phyloP scores from a whole-genome alignment of 2,329 filamentous ascomycete genomes.

The Mycocentrospora acerina region DNA sequence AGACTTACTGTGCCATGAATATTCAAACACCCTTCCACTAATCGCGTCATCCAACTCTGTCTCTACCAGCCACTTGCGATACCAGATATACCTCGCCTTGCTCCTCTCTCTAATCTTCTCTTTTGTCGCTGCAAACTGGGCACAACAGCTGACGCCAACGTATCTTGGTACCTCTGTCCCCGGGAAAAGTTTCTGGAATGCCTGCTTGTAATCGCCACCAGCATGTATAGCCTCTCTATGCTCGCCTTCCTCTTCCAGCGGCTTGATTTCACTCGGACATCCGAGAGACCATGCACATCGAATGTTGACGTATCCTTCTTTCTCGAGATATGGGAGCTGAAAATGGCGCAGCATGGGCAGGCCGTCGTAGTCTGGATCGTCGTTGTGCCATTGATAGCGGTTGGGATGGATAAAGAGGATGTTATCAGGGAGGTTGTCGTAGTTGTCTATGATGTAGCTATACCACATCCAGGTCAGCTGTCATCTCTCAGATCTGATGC shows the following conservation, averaged over 20 bases:
- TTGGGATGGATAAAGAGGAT: conserved; percentile 46
- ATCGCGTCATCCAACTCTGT: conserved; percentile 52
- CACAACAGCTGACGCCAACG: conserved; percentile 56
- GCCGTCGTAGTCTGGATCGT: conserved; percentile 55
- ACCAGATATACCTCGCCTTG: conserved; percentile 51
- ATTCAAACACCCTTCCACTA: conserved; percentile 58
- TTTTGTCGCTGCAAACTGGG: conserved; percentile 56
- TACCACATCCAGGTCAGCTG: conserved; percentile 4
- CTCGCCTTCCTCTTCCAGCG: conserved; percentile 44
- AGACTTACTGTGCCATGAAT: conserved; percentile 60
- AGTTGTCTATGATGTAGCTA: conserved; percentile 47
- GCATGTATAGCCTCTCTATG: conserved; percentile 49
- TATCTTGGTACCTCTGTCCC: conserved; percentile 42
- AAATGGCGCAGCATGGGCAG: conserved; percentile 52
- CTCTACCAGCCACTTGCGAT: conserved; percentile 51
- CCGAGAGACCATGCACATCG: conserved; percentile 56
- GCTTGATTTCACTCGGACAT: conserved; percentile 54
- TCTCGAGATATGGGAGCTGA: conserved; percentile 50
- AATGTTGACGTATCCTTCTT: conserved; percentile 56
- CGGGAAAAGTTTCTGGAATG: conserved; percentile 54
- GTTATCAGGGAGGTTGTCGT: conserved; percentile 44
- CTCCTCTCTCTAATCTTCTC: conserved; percentile 50
- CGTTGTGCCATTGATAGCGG: conserved; percentile 54
- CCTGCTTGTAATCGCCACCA: conserved; percentile 51
- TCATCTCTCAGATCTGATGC: neutral